These are phyloP conservation scores for Chytriomyces sp. DNA, from an alignment of 192 early-diverging fungal species.

Conservation along the genomic window DNA sequence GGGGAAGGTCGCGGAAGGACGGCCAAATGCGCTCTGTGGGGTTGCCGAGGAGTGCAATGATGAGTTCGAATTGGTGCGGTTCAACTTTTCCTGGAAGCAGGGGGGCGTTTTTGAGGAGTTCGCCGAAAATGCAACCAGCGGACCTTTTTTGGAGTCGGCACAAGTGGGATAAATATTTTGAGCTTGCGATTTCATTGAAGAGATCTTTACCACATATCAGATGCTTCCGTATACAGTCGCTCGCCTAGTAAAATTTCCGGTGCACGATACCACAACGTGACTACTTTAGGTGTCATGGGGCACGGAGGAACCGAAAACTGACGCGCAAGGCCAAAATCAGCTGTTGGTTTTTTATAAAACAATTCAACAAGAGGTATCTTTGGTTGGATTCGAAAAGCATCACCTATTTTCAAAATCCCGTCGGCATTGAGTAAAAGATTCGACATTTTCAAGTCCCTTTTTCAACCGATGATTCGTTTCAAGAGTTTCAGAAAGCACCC, in stretches of 20 bases:
- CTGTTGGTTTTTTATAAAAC: conserved; percentile 43
- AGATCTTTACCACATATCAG: conserved; percentile 75
- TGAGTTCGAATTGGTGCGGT: conserved; percentile 81
- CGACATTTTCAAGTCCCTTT: conserved; percentile 88
- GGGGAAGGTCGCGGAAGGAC: conserved; percentile 70
- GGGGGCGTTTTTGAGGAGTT: conserved; percentile 76
- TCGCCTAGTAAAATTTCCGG: conserved; percentile 90
- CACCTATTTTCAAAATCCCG: conserved; percentile 88
- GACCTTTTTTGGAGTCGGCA: conserved; percentile 67
- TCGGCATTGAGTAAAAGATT: conserved; percentile 88
- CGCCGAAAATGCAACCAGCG: conserved; percentile 93
- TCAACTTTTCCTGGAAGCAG: conserved; percentile 89
- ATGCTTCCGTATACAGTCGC: conserved; percentile 85
- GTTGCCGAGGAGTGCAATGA: conserved; percentile 86
- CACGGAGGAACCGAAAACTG: conserved; percentile 74
- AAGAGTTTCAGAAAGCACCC: no score
- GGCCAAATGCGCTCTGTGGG: conserved; percentile 84
- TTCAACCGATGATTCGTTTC: no score
- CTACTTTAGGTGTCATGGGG: conserved; percentile 85
- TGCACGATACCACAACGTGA: conserved; percentile 97
- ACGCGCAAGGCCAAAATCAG: conserved; percentile 91
- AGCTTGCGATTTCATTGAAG: no score
- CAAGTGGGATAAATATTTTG: no score
- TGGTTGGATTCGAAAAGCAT: background rate
- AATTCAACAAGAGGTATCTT: conserved; percentile 14